A percentile compares a stretch with the other conserved stretches of the same genome.
Evolutionary conservation across 2,329 filamentous ascomycete species (phyloP).

Genomic region (Verticillium isaacii): DNA sequence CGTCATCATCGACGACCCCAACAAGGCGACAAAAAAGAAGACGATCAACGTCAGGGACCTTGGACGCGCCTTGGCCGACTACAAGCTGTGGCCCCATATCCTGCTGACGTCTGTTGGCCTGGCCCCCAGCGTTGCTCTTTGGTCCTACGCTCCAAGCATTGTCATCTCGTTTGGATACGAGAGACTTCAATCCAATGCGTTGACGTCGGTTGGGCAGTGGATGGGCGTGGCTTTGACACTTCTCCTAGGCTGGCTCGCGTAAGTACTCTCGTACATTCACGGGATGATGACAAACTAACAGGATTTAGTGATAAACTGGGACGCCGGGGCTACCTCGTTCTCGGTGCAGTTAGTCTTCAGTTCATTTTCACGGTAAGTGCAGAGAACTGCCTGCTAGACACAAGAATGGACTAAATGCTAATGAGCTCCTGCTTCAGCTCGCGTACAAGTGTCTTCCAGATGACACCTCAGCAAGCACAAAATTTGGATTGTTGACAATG

Average conservation of each 20-base stretch:
- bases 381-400: background rate
- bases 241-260: constrained; percentile 5
- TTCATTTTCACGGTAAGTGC: constrained; percentile 9
- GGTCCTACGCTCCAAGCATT: background rate
- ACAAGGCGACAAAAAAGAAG: background rate
- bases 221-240: background rate
- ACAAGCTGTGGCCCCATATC: background rate
- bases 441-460: constrained; percentile 13
- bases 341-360: constrained; percentile 8
- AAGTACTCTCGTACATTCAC: background rate
- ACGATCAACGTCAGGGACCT: constrained; percentile 29
- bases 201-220: constrained; percentile 1
- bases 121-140: background rate
- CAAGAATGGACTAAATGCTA: background rate
- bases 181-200: background rate
- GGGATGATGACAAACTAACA: background rate
- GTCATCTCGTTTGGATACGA: background rate
- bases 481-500: constrained; percentile 12
- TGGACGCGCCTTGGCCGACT: constrained; percentile 21
- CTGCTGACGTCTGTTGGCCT: background rate
- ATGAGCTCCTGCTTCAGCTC: background rate
- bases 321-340: constrained; percentile 10
- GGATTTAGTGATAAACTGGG: constrained; percentile 9
- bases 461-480: constrained; percentile 1
- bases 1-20: background rate